Evolutionary conservation across 78 protist genomes (phyloP), one percentile per base, ranked within the genome.

Genomic region (Speleostelium caveatum): DNA sequence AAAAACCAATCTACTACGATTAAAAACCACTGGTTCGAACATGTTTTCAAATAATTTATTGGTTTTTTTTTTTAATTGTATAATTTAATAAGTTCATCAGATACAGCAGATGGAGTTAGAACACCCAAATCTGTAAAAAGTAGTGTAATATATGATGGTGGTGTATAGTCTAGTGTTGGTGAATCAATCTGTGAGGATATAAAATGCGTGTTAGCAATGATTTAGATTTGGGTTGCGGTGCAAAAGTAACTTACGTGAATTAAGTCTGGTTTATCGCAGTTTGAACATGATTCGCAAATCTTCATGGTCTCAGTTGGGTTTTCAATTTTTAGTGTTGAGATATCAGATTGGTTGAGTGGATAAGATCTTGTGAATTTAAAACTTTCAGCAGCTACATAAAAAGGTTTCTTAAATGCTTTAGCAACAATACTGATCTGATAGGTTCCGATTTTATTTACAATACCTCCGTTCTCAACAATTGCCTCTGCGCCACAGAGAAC

Each of bases 41-140:
- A n/a, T n/a, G n/a, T n/a, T n/a, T n/a, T n/a, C 60, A 55, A 55
- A 55, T 55, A 22, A 22, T 22, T n/a, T n/a, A n/a, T n/a, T n/a
- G n/a, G 53, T 45, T 28, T n/a, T 35, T 1, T 39, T 38, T 79
- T n/a, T 66, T 92, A 96, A 35, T 86, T 75, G 68, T 95, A 96
- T 21, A 98, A 79, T 76, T 95, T 91, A 66, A 98, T 96, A 41
- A 98, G 89, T 79, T 98, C 99, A 68, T 98, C 99, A 5, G 96
- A 80, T 7, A 98, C 98, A 2, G 99, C 99, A 0, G 98, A 76
- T 17, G 99, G 99, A 0, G 99, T 97, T 38, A 99, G 74, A 26
- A 97, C 98, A 19, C 99, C 99, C 8, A 99, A 73, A 79, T 99
- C 99, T 0, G 99, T 99, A 79, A 98, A 96, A 36, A 99, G 88